phyloP scores from a whole-genome alignment of 2,329 filamentous ascomycete genomes.

The Talaromyces pinophilus region DNA sequence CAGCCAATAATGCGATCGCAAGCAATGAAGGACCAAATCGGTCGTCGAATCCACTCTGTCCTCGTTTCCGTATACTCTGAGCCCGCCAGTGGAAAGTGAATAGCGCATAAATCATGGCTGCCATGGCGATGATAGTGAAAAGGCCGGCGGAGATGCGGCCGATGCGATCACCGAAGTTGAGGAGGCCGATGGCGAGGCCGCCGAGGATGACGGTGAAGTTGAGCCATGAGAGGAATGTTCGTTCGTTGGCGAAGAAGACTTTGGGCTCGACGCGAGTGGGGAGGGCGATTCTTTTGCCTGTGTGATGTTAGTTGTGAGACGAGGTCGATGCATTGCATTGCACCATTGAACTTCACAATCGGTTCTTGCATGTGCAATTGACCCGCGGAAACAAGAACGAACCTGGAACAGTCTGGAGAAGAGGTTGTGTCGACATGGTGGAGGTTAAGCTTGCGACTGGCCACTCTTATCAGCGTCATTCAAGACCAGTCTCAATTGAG shows the following conservation, averaged over 20 bases:
- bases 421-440: slow-evolving; percentile 89
- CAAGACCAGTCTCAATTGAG: neutral
- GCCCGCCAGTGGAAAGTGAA: slow-evolving; percentile 97
- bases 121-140: slow-evolving; percentile 92
- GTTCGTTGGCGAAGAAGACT: slow-evolving; percentile 99
- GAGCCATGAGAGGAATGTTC: slow-evolving; percentile 98
- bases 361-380: neutral
- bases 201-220: slow-evolving; percentile 99
- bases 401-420: slow-evolving; percentile 93
- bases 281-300: slow-evolving; percentile 97
- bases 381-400: slow-evolving; percentile 33
- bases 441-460: neutral
- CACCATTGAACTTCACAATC: too few relatives aligned
- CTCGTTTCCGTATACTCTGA: slow-evolving; percentile 84
- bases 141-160: slow-evolving; percentile 92
- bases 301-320: neutral
- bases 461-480: slow-evolving; percentile 6
- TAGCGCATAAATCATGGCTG: slow-evolving; percentile 92
- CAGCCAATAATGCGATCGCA: slow-evolving; percentile 79
- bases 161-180: slow-evolving; percentile 95
- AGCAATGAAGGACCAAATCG: slow-evolving; percentile 89
- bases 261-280: slow-evolving; percentile 98
- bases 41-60: slow-evolving; percentile 96
- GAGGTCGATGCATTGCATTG: neutral
- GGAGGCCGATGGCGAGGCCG: slow-evolving; percentile 90